Base-by-base conservation (phyloP, 108 stramenopile genomes). In the Pseudonitzschia delicatissima region DNA sequence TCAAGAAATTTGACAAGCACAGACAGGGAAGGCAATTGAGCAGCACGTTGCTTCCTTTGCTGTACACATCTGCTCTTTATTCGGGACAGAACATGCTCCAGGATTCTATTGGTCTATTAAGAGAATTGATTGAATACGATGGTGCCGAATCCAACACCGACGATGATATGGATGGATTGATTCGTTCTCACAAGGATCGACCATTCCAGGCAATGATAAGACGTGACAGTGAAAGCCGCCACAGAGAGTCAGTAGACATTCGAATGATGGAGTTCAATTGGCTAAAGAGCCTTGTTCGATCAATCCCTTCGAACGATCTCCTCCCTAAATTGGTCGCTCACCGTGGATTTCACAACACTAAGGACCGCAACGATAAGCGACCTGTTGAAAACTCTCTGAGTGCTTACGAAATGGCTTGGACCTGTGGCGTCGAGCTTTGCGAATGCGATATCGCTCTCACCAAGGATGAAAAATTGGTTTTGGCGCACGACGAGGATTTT, bases 391-490 rank as follows among this genome's bases (percentile, higher is more conserved):
- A 90, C 63, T 85, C 84, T 20, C 65, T 90, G 9, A 65, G 74
- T 9, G 84, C 86, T 15, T 90, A 79, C 65, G 89, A 90, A 65
- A 58, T 76, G 23, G 89, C 89, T 26, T 90, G 89, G 89, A 77
- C 77, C 25, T 76, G 67, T 49, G 88, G 89, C 0, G 80, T 90
- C 50, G 75, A 85, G 34, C 73, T 90, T 0, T 87, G 89, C 59
- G 89, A 90, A 57, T 90, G 89, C 40, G 89, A 90, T 59, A 78
- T 90, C 33, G 86, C 86, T 18, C 59, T 90, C 49, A 90, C 89
- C 13, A 83, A 84, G 64, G 89, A 90, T 60, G 89, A 87, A 68
- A 85, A 86, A 55, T 70, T 90, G 17, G 80, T 90, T 1, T 34
- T 90, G 29, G 86, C 84, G 1, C 86, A 90, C 59, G 86, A 90